Evolutionary conservation across 305 asterid species (phyloP), one percentile per base, ranked within the genome.

Genomic region (Fraxinus sp.): DNA sequence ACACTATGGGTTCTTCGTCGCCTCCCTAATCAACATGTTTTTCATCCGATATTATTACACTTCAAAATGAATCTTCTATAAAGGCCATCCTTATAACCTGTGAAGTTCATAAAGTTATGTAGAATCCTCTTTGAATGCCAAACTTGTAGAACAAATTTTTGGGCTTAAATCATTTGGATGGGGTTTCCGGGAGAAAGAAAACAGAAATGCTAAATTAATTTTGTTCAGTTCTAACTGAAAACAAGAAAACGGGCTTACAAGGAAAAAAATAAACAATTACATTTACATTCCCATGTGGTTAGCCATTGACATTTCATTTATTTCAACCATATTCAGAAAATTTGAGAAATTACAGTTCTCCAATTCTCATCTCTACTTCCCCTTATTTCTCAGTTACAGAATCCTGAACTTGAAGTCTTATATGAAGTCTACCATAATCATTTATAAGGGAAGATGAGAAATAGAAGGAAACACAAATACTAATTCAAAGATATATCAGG

Each of bases 401-500:
- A 62, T 62, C 71, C 32, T 62, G 6, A 59, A 18, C 70, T 59
- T 59, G 70, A 59, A 59, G 70, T 59, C 70, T 59, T 7, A 18
- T 57, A 59, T 59, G 70, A 59, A 7, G 70, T 20, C 30, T 64
- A 10, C 35, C 73, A 26, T 64, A 64, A 64, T 22, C 73, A 24
- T 14, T 30, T 30, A 26, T 4, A 66, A 33, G n/a, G 5, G 36
- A 26, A 26, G 36, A 62, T 62, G 32, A 8, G 72, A 62, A 22
- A 62, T 62, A 62, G 32, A 62, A 62, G 33, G 22, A 22, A 26
- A 62, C 33, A 62, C 28, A 73, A 43, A 43, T 9, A 76, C 81
- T 9, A 52, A 22, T 22, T 77, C 68, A 41, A 83, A 79, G 66
- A 77, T 77, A 62, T 68, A 78, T 68, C 74, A 66, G 6, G 36